These are phyloP conservation scores for Cadophora luteo-olivacea DNA, from an alignment of 2,329 filamentous ascomycete species.

Conservation along the genomic window DNA sequence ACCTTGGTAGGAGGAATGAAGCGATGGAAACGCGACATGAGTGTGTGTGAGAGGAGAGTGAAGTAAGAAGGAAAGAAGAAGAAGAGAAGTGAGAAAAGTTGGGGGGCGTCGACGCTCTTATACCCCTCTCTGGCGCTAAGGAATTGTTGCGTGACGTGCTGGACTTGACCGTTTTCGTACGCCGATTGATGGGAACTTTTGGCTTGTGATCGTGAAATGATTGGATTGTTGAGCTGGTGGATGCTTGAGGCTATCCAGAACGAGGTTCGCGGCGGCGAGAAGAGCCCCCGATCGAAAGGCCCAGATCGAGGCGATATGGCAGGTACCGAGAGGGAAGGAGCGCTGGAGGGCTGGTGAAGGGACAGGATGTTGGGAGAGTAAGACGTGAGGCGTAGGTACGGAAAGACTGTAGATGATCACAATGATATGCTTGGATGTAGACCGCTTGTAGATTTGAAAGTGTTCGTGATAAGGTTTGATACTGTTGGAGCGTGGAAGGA, in stretches of 20 bases:
- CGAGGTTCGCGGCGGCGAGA: not conserved
- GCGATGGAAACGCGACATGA: slow-evolving; percentile 10
- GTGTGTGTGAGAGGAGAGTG: not conserved
- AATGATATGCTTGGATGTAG: not conserved
- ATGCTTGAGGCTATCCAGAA: not conserved
- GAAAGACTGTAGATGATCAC: not conserved
- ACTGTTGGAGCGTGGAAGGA: not conserved
- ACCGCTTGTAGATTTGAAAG: not conserved
- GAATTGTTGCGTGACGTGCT: not conserved
- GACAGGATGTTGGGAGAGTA: not conserved
- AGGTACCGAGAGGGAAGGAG: not conserved
- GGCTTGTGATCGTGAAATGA: not conserved
- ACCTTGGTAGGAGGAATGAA: not conserved
- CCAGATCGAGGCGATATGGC: not conserved
- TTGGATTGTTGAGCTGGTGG: not conserved
- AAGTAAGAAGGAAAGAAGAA: not conserved
- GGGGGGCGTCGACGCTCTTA: not conserved
- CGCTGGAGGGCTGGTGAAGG: not conserved
- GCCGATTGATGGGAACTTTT: not conserved
- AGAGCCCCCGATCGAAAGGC: not conserved
- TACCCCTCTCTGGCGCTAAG: not conserved
- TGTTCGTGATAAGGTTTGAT: not conserved
- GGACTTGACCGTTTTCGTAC: not conserved
- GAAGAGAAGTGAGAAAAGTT: not conserved
- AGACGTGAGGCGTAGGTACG: too few relatives aligned